Conservation (phyloP, 2,329 filamentous ascomycete genomes). For the Thielaviopsis ethacetica region DNA sequence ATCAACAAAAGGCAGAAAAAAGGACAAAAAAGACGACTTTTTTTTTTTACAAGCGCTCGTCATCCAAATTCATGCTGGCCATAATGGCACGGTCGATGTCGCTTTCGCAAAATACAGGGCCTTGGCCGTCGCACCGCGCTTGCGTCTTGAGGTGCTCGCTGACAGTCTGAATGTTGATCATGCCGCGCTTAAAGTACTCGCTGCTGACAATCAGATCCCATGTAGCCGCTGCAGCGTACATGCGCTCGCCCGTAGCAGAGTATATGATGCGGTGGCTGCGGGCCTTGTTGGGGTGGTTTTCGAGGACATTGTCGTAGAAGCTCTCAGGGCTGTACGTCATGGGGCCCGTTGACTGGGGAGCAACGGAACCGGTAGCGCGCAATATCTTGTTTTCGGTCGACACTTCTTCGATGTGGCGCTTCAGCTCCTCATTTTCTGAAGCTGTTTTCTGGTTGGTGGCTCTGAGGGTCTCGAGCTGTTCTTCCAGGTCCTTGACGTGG, state of each 20-base stretch:
- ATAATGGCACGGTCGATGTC: slow-evolving; percentile 60
- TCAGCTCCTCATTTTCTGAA: slow-evolving; percentile 74
- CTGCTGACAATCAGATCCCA: slow-evolving; percentile 85
- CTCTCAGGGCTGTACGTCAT: slow-evolving; percentile 57
- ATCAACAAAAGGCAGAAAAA: neutral
- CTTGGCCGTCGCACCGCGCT: slow-evolving; percentile 72
- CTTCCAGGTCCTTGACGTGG: slow-evolving; percentile 78
- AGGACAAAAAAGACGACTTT: neutral
- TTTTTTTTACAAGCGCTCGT: slow-evolving; percentile 48
- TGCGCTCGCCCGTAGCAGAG: slow-evolving; percentile 46
- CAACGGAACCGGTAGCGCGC: slow-evolving; percentile 47
- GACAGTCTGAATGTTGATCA: slow-evolving; percentile 68
- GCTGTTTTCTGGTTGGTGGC: slow-evolving; percentile 54
- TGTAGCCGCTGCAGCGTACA: slow-evolving; percentile 61
- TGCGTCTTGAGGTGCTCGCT: slow-evolving; percentile 60
- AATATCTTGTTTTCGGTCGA: slow-evolving; percentile 88
- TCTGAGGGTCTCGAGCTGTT: slow-evolving; percentile 64
- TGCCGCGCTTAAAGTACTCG: slow-evolving; percentile 56
- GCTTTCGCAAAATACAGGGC: slow-evolving; percentile 72
- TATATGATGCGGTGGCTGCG: slow-evolving; percentile 54
- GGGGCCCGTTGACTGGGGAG: slow-evolving; percentile 43
- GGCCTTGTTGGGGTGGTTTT: slow-evolving; percentile 44
- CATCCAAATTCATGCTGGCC: slow-evolving; percentile 60
- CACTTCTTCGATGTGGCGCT: slow-evolving; percentile 66
- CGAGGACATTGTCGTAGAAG: slow-evolving; percentile 48